A percentile compares a stretch with the other conserved stretches of the same genome.
Conservation (phyloP, 495 filamentous ascomycete species). For the Cenococcum geophilum region DNA sequence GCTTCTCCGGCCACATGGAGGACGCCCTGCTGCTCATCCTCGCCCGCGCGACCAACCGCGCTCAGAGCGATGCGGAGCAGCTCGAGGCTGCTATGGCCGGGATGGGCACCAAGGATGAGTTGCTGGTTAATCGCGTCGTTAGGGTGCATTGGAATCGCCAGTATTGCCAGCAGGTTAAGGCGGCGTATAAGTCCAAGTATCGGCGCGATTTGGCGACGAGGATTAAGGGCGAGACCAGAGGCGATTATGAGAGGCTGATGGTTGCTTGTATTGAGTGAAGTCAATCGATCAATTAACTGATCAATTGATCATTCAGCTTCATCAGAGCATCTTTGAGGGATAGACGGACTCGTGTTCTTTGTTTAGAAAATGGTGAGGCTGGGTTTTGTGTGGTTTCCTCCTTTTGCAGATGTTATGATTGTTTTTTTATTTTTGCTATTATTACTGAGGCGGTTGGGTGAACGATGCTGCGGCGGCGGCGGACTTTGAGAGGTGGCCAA, state of each 20-base stretch:
- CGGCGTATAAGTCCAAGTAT: constrained; percentile 62
- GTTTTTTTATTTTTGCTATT: no score
- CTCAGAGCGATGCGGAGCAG: constrained; percentile 69
- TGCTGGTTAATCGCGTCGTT: constrained; percentile 67
- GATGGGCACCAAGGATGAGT: constrained; percentile 75
- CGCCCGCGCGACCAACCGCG: constrained; percentile 67
- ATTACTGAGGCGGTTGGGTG: no score
- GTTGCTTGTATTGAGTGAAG: constrained; percentile 42
- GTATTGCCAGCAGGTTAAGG: constrained; percentile 65
- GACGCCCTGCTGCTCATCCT: constrained; percentile 74
- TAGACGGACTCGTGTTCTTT: no score
- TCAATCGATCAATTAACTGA: no score
- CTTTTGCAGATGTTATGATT: no score
- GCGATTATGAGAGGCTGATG: constrained; percentile 70
- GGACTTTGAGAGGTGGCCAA: no score
- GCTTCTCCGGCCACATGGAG: constrained; percentile 91
- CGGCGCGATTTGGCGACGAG: constrained; percentile 54
- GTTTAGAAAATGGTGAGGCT: no score
- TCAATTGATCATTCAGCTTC: no score
- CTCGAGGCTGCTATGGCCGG: constrained; percentile 85
- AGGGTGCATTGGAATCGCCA: constrained; percentile 71
- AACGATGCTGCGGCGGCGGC: no score
- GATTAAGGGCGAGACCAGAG: constrained; percentile 77
- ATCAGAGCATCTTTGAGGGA: no score
- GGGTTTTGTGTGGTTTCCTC: no score